Percentiles rank a stretch among this genome's conserved stretches.
These are phyloP conservation scores for Ganoderma lucidum DNA, from an alignment of 1,284 basidiomycete genomes.

Conservation along the genomic window DNA sequence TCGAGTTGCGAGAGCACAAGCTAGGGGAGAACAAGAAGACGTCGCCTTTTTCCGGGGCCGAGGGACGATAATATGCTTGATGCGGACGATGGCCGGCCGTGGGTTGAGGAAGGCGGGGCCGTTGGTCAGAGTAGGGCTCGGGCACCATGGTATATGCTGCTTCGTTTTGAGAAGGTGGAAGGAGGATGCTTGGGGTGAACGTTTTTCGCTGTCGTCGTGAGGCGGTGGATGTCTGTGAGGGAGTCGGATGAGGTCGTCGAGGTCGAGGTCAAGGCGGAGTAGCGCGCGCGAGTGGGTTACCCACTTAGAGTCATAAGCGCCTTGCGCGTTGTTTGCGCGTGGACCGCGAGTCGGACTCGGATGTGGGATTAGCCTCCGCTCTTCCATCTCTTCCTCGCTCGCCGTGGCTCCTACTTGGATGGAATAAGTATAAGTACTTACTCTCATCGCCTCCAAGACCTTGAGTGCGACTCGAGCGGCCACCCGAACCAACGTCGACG, in stretches of 20 bases:
- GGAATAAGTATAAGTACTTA: too few species aligned
- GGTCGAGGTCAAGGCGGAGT: not conserved
- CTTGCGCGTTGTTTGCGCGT: not conserved
- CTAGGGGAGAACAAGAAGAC: constrained; percentile 32
- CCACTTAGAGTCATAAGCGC: not conserved
- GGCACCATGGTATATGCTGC: constrained; percentile 22
- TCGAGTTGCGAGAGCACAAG: constrained; percentile 25
- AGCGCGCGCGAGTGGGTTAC: too few species aligned
- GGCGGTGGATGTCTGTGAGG: not conserved
- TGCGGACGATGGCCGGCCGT: constrained; percentile 7
- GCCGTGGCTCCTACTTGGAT: too few species aligned
- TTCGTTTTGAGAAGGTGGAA: not conserved
- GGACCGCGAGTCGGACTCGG: not conserved
- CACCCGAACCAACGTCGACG: not conserved
- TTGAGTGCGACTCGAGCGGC: not conserved
- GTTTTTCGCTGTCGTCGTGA: not conserved
- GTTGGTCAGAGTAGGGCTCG: constrained; percentile 9
- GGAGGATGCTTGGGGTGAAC: not conserved
- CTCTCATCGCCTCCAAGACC: too few species aligned
- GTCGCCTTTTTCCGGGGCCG: constrained; percentile 16
- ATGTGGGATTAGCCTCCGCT: too few species aligned
- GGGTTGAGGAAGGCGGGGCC: not conserved
- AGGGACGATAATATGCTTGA: constrained; percentile 22
- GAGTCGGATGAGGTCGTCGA: not conserved
- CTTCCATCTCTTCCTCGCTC: too few species aligned